Conservation (phyloP, 1,284 basidiomycete genomes). For the Leccinum griseonigrum region DNA sequence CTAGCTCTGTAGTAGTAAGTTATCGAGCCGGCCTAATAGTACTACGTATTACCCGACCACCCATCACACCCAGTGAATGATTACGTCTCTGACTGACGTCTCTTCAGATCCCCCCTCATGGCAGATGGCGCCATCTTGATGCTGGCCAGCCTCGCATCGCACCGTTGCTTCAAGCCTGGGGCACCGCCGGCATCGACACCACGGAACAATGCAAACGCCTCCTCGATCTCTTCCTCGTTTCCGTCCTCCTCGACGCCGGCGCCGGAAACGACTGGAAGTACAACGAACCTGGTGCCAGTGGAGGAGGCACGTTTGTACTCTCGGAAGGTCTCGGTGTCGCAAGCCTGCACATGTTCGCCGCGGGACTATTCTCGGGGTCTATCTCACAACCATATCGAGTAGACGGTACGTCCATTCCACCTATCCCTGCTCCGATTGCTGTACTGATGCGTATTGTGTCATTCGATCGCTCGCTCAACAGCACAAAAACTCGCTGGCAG, state of each 20-base stretch:
- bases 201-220: slow-evolving; percentile 72
- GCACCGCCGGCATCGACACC: slow-evolving; percentile 42
- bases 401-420: slow-evolving; percentile 54
- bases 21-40: too few species aligned
- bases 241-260: slow-evolving; percentile 91
- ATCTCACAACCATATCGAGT: slow-evolving; percentile 64
- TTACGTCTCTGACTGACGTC: slow-evolving; percentile 7
- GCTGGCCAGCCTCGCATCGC: slow-evolving; percentile 61
- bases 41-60: neutral
- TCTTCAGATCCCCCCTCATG: slow-evolving; percentile 81
- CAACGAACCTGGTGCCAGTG: slow-evolving; percentile 51
- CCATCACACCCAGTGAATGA: neutral
- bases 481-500: slow-evolving; percentile 72
- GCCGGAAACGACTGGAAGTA: slow-evolving; percentile 86
- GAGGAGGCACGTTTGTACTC: slow-evolving; percentile 60
- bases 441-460: neutral
- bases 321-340: slow-evolving; percentile 94
- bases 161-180: slow-evolving; percentile 59
- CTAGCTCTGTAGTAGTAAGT: too few species aligned
- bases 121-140: slow-evolving; percentile 89
- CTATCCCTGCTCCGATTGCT: neutral
- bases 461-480: slow-evolving; percentile 31
- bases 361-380: slow-evolving; percentile 80
- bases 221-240: slow-evolving; percentile 92
- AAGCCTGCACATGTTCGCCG: slow-evolving; percentile 85